A percentile compares a stretch with the other conserved stretches of the same genome.
Evolutionary conservation across 257 asterid species (phyloP).

Genomic region (Solanum habrochaites): DNA sequence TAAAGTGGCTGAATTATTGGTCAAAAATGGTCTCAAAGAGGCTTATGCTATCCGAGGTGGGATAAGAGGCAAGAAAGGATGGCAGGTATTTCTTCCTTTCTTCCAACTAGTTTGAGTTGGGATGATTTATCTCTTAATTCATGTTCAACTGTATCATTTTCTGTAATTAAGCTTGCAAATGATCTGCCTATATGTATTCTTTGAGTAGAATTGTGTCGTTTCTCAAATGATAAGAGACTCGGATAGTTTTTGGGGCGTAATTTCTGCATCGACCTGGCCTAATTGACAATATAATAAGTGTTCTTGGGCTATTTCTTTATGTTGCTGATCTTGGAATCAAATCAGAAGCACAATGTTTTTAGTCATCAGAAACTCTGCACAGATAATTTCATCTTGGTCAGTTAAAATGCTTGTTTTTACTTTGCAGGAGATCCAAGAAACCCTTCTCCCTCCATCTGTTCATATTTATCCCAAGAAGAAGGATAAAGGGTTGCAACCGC

Average conservation of each 20-base stretch:
- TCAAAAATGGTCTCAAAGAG: conserved; percentile 72
- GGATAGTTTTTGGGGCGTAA: not conserved
- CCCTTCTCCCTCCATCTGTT: conserved; percentile 72
- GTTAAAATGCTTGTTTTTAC: not conserved
- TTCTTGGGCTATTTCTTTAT: not conserved
- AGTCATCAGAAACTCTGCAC: not conserved
- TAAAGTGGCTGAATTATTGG: conserved; percentile 81
- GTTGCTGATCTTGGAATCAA: not conserved
- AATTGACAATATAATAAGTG: not conserved
- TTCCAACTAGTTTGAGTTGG: not conserved
- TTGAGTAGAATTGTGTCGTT: not conserved
- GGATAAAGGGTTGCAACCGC: conserved; percentile 16
- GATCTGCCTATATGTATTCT: not conserved
- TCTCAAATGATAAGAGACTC: not conserved
- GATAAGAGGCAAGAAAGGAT: conserved; percentile 73
- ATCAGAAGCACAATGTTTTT: not conserved
- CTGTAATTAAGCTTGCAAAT: not conserved
- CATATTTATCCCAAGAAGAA: conserved; percentile 54
- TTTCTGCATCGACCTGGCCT: not conserved
- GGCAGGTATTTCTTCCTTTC: conserved; percentile 48
- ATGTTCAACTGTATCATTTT: not conserved
- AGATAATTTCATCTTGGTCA: not conserved
- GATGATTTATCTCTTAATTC: not conserved
- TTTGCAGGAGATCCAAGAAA: conserved; percentile 82
- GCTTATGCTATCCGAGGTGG: conserved; percentile 96